phyloP scores from a whole-genome alignment of 2,329 filamentous ascomycete species.

The Graphilbum sp. region DNA sequence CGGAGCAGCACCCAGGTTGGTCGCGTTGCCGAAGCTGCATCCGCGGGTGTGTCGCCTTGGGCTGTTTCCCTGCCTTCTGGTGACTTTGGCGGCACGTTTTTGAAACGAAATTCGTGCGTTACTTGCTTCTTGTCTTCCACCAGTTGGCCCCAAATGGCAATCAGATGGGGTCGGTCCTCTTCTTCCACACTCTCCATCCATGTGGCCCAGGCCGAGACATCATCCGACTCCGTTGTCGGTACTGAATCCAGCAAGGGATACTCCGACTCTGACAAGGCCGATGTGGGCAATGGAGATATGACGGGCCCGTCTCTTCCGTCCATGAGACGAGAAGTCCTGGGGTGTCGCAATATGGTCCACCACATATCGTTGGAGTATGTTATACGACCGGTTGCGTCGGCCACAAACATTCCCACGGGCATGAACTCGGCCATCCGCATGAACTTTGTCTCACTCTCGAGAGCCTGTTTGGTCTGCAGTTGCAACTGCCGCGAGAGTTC shows the following conservation, averaged over 20 bases:
- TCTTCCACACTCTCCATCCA: slow-evolving; percentile 60
- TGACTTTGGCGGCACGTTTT: slow-evolving; percentile 20
- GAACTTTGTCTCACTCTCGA: slow-evolving; percentile 60
- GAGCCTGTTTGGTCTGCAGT: slow-evolving; percentile 42
- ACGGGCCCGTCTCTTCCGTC: no score
- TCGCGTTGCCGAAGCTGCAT: background rate
- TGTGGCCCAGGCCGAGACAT: slow-evolving; percentile 12
- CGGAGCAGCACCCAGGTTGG: slow-evolving; percentile 60
- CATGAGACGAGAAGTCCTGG: slow-evolving; percentile 19
- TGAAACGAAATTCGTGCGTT: slow-evolving; percentile 62
- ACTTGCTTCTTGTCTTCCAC: slow-evolving; percentile 45
- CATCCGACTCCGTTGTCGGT: background rate
- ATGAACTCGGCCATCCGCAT: slow-evolving; percentile 74
- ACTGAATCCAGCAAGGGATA: background rate
- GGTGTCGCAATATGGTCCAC: slow-evolving; percentile 54
- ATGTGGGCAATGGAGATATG: no score
- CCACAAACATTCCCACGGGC: slow-evolving; percentile 73
- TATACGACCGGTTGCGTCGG: slow-evolving; percentile 52
- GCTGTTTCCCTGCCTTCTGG: slow-evolving; percentile 5
- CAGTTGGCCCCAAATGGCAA: slow-evolving; percentile 45
- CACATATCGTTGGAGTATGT: slow-evolving; percentile 72
- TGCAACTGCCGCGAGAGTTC: slow-evolving; percentile 62
- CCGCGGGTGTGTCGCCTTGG: no score
- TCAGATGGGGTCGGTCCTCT: slow-evolving; percentile 44
- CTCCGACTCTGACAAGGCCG: no score